phyloP scores from a whole-genome alignment of 2,329 filamentous ascomycete species.

The Pseudogymnoascus sp. region DNA sequence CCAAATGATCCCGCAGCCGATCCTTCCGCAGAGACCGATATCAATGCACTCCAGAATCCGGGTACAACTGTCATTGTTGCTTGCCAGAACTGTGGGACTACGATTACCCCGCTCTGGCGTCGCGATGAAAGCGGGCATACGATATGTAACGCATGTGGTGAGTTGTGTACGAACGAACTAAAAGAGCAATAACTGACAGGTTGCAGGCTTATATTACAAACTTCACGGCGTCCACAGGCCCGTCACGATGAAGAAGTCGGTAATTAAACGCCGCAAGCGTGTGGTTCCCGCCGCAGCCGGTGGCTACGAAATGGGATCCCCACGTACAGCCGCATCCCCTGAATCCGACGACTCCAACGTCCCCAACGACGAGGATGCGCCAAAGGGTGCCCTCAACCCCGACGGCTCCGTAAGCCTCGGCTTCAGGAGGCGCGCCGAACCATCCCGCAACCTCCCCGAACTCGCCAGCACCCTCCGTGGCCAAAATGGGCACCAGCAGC shows the following conservation, averaged over 20 bases:
- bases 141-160: conserved; percentile 97
- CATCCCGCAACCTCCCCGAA: conserved; percentile 23
- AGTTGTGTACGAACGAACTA: conserved; percentile 30
- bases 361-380: conserved; percentile 12
- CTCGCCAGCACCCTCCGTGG: conserved; percentile 17
- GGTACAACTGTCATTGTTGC: conserved; percentile 64
- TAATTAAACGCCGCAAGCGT: conserved; percentile 91
- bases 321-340: conserved; percentile 18
- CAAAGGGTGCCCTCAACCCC: conserved; percentile 48
- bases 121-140: conserved; percentile 90
- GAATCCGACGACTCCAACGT: conserved; percentile 21
- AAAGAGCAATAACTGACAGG: conserved; percentile 12
- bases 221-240: conserved; percentile 88
- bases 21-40: conserved; percentile 38
- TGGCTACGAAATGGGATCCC: conserved; percentile 20
- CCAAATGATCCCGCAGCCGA: conserved; percentile 21
- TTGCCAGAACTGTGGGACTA: conserved; percentile 94
- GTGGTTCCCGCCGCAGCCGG: conserved; percentile 70
- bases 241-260: conserved; percentile 96
- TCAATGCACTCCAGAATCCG: conserved; percentile 37
- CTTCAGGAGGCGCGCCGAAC: conserved; percentile 37
- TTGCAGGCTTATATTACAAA: conserved; percentile 82
- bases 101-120: conserved; percentile 92
- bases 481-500: conserved; percentile 24
- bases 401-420: conserved; percentile 59